Conservation (phyloP, 2,329 filamentous ascomycete genomes). For the Nigrospora oryzae region DNA sequence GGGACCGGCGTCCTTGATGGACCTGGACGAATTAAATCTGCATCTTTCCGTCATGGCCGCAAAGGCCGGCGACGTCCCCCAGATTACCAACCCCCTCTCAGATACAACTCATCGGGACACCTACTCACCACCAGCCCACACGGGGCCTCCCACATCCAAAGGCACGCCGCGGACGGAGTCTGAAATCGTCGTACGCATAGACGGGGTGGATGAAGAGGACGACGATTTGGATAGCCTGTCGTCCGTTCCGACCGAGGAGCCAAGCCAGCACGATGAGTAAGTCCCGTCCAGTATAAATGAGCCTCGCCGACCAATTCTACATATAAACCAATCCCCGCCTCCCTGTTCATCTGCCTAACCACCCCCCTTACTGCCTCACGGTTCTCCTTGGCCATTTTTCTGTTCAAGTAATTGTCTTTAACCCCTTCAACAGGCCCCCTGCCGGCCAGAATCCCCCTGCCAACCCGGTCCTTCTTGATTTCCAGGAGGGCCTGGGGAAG, state of each 20-base stretch:
- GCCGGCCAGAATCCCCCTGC: constrained; percentile 19
- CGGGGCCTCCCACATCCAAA: constrained; percentile 10
- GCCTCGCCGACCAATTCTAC: too few species aligned
- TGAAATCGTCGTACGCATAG: constrained; percentile 20
- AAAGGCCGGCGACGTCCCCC: constrained; percentile 3
- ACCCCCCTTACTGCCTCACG: too few species aligned
- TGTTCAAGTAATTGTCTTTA: constrained; percentile 6
- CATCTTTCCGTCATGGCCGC: constrained; percentile 16
- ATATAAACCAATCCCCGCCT: too few species aligned
- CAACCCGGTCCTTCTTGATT: constrained; percentile 19
- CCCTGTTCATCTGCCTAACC: too few species aligned
- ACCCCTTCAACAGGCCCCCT: constrained; percentile 15
- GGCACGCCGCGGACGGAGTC: constrained; percentile 17
- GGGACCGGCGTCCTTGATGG: constrained; percentile 12
- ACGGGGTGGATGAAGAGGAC: constrained; percentile 18
- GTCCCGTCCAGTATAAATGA: constrained; percentile 6
- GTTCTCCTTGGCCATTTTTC: neutral
- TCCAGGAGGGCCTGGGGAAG: constrained; percentile 16
- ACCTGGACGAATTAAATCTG: constrained; percentile 17
- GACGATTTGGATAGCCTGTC: constrained; percentile 10
- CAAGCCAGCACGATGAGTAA: constrained; percentile 12
- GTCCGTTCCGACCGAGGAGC: constrained; percentile 9
- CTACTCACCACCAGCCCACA: constrained; percentile 4
- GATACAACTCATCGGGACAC: constrained; percentile 7
- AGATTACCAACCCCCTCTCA: constrained; percentile 10